phyloP scores from a whole-genome alignment of 2,329 filamentous ascomycete genomes.

The Claviceps digitariae region DNA sequence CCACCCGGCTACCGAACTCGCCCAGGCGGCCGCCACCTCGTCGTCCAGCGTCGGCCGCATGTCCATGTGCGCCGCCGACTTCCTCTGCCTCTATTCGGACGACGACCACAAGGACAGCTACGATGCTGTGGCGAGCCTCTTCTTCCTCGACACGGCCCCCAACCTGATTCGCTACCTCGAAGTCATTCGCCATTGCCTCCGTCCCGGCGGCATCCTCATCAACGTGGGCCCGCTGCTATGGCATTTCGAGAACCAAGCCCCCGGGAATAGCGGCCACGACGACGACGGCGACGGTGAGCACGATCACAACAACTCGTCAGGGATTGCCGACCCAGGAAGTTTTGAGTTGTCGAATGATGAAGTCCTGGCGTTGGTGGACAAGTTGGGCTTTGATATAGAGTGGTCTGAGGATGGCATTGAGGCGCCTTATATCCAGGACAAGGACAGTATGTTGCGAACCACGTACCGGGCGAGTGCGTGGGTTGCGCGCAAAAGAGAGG shows the following conservation, averaged over 20 bases:
- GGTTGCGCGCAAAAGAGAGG: constrained; percentile 58
- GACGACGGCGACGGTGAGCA: constrained; percentile 37
- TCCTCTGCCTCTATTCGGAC: constrained; percentile 69
- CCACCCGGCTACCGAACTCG: constrained; percentile 48
- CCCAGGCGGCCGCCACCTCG: constrained; percentile 12
- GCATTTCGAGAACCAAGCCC: constrained; percentile 77
- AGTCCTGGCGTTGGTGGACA: constrained; percentile 60
- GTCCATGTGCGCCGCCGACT: constrained; percentile 90
- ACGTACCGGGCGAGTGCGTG: constrained; percentile 71
- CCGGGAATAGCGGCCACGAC: constrained; percentile 40
- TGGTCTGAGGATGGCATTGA: constrained; percentile 43
- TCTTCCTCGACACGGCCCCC: constrained; percentile 94
- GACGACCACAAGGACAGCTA: constrained; percentile 48
- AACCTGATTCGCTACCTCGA: constrained; percentile 86
- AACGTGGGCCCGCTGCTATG: constrained; percentile 87
- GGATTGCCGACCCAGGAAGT: constrained; percentile 78
- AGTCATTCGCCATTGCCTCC: constrained; percentile 65
- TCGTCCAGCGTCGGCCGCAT: constrained; percentile 47
- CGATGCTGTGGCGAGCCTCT: constrained; percentile 77
- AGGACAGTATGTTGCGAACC: constrained; percentile 73
- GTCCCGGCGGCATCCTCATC: constrained; percentile 65
- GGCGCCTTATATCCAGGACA: constrained; percentile 79
- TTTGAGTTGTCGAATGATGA: constrained; percentile 88
- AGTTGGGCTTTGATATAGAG: constrained; percentile 65
- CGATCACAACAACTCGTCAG: constrained; percentile 37